These are phyloP conservation scores for Gossypium lobatum DNA, from an alignment of 441 rosid genomes.

Conservation along the genomic window DNA sequence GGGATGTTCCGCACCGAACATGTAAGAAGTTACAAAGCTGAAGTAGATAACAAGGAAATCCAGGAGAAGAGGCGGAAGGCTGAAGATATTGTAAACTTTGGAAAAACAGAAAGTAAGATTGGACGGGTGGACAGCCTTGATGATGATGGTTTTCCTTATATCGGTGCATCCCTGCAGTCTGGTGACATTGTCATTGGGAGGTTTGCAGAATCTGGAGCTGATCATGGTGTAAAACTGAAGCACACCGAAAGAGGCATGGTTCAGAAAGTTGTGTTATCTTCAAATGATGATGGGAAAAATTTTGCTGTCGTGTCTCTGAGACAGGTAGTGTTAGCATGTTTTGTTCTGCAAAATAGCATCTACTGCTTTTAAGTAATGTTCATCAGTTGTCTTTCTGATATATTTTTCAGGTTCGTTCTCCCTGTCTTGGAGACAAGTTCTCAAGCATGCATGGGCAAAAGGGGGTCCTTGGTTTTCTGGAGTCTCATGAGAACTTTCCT, in stretches of 20 bases:
- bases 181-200: constrained; percentile 89
- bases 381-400: background rate
- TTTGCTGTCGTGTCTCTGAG: constrained; percentile 78
- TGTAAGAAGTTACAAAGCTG: constrained; percentile 83
- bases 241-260: constrained; percentile 93
- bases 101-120: constrained; percentile 65
- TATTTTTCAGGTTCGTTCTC: constrained; percentile 64
- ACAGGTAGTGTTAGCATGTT: constrained; percentile 36
- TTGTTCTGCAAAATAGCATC: background rate
- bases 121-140: constrained; percentile 88
- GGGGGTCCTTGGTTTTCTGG: constrained; percentile 90
- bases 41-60: constrained; percentile 68
- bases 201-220: constrained; percentile 73
- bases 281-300: constrained; percentile 90
- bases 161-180: constrained; percentile 78
- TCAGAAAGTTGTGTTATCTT: constrained; percentile 81
- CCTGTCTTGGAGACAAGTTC: constrained; percentile 92
- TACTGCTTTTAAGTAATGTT: background rate
- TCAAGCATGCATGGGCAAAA: constrained; percentile 99
- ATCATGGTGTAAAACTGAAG: constrained; percentile 79
- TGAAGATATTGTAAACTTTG: constrained; percentile 61
- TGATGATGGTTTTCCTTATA: constrained; percentile 81
- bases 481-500: constrained; percentile 86
- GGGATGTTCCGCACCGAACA: constrained; percentile 91
- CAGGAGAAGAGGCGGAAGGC: constrained; percentile 46